Conservation (phyloP, 331 rosid species). For the Malus hybrid region DNA sequence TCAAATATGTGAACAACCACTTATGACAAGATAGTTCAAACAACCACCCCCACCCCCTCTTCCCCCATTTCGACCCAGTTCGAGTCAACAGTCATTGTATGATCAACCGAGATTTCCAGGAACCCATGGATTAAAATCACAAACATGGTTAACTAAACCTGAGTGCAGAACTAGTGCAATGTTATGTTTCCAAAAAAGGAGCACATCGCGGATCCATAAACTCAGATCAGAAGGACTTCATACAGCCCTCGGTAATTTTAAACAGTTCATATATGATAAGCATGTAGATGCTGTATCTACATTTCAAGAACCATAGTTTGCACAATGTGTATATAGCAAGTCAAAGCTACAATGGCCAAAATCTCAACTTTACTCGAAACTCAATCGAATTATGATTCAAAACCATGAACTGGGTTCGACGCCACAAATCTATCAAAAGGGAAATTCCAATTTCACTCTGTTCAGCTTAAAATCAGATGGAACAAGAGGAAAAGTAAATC, state of each 20-base stretch:
- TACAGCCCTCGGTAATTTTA: neutral
- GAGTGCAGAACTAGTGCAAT: neutral
- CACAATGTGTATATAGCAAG: neutral
- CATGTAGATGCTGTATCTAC: neutral
- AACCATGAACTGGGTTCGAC: neutral
- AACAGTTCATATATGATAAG: neutral
- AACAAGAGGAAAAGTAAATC: neutral
- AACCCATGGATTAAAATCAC: neutral
- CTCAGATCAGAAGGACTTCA: neutral
- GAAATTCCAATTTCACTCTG: neutral
- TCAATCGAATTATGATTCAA: neutral
- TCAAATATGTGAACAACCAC: neutral
- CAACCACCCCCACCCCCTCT: too few species aligned
- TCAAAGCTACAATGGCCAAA: neutral
- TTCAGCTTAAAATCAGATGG: conserved; percentile 3
- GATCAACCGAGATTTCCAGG: neutral
- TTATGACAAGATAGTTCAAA: neutral
- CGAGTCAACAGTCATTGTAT: neutral
- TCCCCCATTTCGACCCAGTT: neutral
- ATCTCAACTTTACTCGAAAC: conserved; percentile 1
- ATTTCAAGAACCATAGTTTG: neutral
- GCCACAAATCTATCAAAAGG: neutral
- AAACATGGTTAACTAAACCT: neutral
- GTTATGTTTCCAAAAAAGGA: neutral
- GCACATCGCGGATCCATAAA: neutral